Conservation (phyloP, 305 asterid genomes). For the Andrographis paniculata region DNA sequence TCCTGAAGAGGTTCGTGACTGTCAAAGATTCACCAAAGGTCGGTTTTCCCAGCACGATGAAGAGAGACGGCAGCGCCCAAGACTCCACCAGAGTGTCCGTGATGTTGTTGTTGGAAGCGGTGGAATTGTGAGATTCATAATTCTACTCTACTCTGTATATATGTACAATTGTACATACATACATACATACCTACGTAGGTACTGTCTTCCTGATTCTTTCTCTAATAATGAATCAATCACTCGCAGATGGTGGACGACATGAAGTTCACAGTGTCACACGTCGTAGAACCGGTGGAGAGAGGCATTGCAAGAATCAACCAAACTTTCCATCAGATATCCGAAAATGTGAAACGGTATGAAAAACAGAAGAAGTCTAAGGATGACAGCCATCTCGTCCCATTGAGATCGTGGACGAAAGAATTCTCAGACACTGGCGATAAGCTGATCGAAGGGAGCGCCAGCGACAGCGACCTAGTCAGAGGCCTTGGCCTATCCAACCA, state of each 20-base stretch:
- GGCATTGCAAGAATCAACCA: conserved; percentile 73
- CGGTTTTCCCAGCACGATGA: conserved; percentile 56
- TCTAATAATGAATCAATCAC: too few relatives aligned
- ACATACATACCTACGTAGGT: too few relatives aligned
- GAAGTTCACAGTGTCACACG: conserved; percentile 91
- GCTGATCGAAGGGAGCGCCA: conserved; percentile 59
- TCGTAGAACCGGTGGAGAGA: conserved; percentile 87
- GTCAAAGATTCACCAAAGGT: conserved; percentile 53
- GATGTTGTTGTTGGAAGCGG: conserved; percentile 95
- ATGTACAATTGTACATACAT: too few relatives aligned
- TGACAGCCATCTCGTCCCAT: conserved; percentile 75
- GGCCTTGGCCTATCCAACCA: too few relatives aligned
- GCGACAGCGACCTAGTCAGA: conserved; percentile 66
- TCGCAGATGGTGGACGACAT: conserved; percentile 88
- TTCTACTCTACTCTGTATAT: too few relatives aligned
- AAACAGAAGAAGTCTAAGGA: conserved; percentile 68
- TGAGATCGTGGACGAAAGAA: conserved; percentile 51
- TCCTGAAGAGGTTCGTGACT: conserved; percentile 87
- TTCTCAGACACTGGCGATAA: conserved; percentile 69
- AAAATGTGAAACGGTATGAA: conserved; percentile 70
- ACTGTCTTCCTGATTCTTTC: too few relatives aligned
- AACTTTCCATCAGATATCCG: conserved; percentile 87
- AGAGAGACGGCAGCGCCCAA: conserved; percentile 52
- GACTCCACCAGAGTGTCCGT: conserved; percentile 81
- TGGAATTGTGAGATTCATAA: conserved; percentile 75